Conservation (phyloP, 1,284 basidiomycete species). For the Inonotus hispidus region DNA sequence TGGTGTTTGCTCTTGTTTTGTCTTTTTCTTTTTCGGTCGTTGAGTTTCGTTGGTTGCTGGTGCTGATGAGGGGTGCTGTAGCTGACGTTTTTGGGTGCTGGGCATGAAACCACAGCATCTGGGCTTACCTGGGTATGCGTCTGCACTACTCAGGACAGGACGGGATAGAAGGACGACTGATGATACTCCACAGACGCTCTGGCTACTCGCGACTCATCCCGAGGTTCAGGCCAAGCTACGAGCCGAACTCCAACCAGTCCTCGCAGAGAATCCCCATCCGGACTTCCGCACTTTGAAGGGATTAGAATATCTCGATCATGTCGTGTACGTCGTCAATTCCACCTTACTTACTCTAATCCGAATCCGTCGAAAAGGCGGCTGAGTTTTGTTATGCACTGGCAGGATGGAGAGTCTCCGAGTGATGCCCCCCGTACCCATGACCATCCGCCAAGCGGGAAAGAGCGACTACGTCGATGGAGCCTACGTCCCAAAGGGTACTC, state of each 20-base stretch:
- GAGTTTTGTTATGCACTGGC: too few relatives aligned
- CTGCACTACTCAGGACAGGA: not conserved
- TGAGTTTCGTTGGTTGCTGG: too few relatives aligned
- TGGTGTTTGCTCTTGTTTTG: slow-evolving; percentile 18
- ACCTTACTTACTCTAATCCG: too few relatives aligned
- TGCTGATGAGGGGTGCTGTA: too few relatives aligned
- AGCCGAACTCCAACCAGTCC: slow-evolving; percentile 35
- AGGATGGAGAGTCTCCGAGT: slow-evolving; percentile 37
- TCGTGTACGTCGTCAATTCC: slow-evolving; percentile 33
- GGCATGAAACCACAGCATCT: slow-evolving; percentile 48
- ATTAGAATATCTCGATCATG: slow-evolving; percentile 41
- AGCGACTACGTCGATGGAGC: slow-evolving; percentile 40
- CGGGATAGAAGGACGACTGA: not conserved
- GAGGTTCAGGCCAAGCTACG: slow-evolving; percentile 38
- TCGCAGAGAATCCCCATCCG: slow-evolving; percentile 33
- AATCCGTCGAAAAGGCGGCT: too few relatives aligned
- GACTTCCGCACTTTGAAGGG: slow-evolving; percentile 43
- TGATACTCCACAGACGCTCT: slow-evolving; percentile 30
- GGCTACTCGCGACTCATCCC: slow-evolving; percentile 33
- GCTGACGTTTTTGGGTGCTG: slow-evolving; percentile 47
- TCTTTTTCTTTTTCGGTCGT: not conserved
- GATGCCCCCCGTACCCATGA: slow-evolving; percentile 43
- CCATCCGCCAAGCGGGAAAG: slow-evolving; percentile 37
- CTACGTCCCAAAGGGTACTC: slow-evolving; percentile 41
- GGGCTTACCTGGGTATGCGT: slow-evolving; percentile 40